Base-by-base conservation (phyloP, 1,284 basidiomycete species). In the Porphyrellus sp. region DNA sequence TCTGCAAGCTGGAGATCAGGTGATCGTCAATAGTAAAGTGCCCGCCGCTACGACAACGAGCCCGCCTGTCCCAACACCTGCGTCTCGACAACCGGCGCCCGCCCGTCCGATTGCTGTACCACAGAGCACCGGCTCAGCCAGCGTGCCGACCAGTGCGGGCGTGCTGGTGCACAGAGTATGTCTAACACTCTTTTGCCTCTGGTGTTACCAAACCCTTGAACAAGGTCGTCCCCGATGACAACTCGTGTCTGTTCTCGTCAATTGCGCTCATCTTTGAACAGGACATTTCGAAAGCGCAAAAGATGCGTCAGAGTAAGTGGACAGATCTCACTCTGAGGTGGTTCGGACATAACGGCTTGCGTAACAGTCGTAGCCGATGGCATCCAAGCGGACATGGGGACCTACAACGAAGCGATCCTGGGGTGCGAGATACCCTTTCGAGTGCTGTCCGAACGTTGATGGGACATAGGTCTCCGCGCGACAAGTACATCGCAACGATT, bases 181-280 rank as follows among this genome's bases (percentile, higher is more conserved):
- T 24, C 12, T 25, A 13, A 24, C n/a, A 37, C 31, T 31, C 20
- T 13, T 13, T 25, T 15, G 2, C 18, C n/a, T 27, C 43, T 33
- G 44, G 20, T 24, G 21, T 47, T 52, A 2, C 33, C 41, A 24
- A 66, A 16, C 30, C 18, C 55, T 60, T 40, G 59, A 42, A 44
- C n/a, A 56, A 92, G 81, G 77, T 93, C 50, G 91, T 95, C 9
- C 93, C 92, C 13, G 93, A 96, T 64, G 92, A 95, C 71, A 97
- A 96, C 61, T 91, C 91, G 4, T 98, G 94, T 70, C 74, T 98
- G 33, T 98, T 97, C 73, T 89, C 87, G 5, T 85, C 92, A 2
- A 75, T 93, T 31, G 90, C 88, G 5, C 75, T 96, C 38, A 76
- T 95, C 5, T 92, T 97, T 61, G 85, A 89, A 65, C 91, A 93